Percentiles rank a stretch among this genome's conserved stretches.
Evolutionary conservation across 139 green algal genomes (phyloP).

Genomic region (Desmodesmus armatus): DNA sequence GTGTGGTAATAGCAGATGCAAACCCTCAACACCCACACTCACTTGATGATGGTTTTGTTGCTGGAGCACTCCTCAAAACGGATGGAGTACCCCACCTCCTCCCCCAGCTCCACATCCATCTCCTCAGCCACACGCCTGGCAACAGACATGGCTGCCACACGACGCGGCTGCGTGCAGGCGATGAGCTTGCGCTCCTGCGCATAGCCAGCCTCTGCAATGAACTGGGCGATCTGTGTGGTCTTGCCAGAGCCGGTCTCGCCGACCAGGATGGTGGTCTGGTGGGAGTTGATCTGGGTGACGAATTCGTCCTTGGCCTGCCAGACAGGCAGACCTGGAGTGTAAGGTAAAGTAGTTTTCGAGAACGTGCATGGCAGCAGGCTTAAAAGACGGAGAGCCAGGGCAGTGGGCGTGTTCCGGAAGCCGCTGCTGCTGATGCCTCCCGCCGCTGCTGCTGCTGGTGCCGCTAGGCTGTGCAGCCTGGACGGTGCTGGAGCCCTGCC

Average conservation of each 20-base stretch:
- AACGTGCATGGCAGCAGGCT: constrained; percentile 31
- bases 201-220: constrained; percentile 93
- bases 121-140: constrained; percentile 98
- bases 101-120: constrained; percentile 82
- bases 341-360: constrained; percentile 2
- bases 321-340: constrained; percentile 88
- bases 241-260: constrained; percentile 98
- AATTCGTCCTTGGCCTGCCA: constrained; percentile 98
- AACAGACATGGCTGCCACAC: constrained; percentile 97
- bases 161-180: constrained; percentile 91
- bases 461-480: no score
- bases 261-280: constrained; percentile 98
- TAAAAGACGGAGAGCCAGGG: constrained; percentile 14
- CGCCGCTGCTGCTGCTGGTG: not conserved
- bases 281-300: constrained; percentile 87
- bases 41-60: constrained; percentile 96
- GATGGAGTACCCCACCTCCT: constrained; percentile 97
- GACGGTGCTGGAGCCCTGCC: not conserved
- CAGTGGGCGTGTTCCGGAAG: not conserved
- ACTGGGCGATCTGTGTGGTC: constrained; percentile 99
- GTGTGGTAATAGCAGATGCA: no score
- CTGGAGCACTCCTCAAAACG: constrained; percentile 97
- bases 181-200: constrained; percentile 73
- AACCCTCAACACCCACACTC: no score
- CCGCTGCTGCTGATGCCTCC: not conserved